Conservation (phyloP, 2,329 filamentous ascomycete species). For the Neurospora sp. region DNA sequence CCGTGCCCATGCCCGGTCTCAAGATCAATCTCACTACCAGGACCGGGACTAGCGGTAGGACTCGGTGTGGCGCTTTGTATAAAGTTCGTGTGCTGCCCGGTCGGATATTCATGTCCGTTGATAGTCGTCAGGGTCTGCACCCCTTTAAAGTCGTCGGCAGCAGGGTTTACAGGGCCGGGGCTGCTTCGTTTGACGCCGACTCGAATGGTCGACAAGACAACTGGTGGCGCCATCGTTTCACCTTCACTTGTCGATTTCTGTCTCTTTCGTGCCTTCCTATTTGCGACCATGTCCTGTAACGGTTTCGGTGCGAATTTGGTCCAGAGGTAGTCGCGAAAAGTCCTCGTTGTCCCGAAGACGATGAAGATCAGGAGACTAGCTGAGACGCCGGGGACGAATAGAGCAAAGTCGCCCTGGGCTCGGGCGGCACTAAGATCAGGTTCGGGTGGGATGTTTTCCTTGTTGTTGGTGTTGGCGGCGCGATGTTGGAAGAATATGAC, state of each 20-base stretch:
- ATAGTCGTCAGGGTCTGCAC: neutral
- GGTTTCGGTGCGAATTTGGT: conserved; percentile 6
- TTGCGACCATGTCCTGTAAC: conserved; percentile 1
- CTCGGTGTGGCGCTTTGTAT: neutral
- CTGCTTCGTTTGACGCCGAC: neutral
- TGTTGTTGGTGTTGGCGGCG: conserved; percentile 22
- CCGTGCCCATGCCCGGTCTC: neutral
- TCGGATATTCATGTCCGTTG: neutral
- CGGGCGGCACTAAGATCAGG: conserved; percentile 25
- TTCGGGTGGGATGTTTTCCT: conserved; percentile 16
- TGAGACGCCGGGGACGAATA: conserved; percentile 30
- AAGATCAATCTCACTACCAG: neutral
- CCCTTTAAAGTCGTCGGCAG: neutral
- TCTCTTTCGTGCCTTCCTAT: neutral
- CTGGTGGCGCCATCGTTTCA: neutral
- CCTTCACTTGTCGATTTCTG: neutral
- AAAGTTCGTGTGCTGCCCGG: neutral
- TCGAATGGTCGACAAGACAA: neutral
- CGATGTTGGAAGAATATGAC: conserved; percentile 28
- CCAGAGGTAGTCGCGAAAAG: conserved; percentile 22
- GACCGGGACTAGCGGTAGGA: neutral
- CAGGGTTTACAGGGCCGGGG: neutral
- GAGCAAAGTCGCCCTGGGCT: conserved; percentile 22
- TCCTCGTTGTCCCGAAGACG: conserved; percentile 32
- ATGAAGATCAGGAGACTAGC: conserved; percentile 27